These are phyloP conservation scores for Mycena sanguinolenta DNA, from an alignment of 768 basidiomycete species.

Conservation along the genomic window DNA sequence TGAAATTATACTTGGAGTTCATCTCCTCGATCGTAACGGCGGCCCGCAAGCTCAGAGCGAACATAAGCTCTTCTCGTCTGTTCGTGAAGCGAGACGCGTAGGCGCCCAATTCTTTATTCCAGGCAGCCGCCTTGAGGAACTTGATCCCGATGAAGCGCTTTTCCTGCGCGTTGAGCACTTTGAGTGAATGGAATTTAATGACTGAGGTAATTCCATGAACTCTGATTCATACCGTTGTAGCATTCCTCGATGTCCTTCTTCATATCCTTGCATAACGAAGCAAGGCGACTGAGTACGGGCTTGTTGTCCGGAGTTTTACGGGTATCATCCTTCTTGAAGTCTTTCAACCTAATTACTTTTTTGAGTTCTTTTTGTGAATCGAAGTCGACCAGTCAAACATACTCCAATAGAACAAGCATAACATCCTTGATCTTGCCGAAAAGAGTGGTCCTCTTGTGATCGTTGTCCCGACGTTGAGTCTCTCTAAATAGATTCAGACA, in stretches of 20 bases:
- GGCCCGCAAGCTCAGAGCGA: constrained; percentile 9
- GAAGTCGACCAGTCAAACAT: background rate
- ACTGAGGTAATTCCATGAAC: background rate
- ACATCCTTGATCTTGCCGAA: constrained; percentile 27
- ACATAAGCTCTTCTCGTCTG: constrained; percentile 14
- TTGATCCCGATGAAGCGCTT: constrained; percentile 20
- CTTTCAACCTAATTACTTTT: constrained; percentile 3
- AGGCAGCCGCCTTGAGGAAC: constrained; percentile 26
- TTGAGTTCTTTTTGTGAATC: background rate
- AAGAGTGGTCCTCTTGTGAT: constrained; percentile 11
- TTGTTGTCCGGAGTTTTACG: constrained; percentile 13
- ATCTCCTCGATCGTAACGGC: constrained; percentile 25
- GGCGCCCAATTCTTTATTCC: constrained; percentile 19
- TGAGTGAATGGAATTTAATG: background rate
- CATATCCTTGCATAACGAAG: constrained; percentile 19
- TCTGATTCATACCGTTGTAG: constrained; percentile 19
- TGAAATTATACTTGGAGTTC: constrained; percentile 8
- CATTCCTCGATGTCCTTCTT: constrained; percentile 26
- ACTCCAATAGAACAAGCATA: constrained; percentile 29
- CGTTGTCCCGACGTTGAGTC: constrained; percentile 20
- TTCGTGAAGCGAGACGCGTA: constrained; percentile 15
- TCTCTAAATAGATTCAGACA: constrained; percentile 10
- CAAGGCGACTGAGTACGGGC: constrained; percentile 18
- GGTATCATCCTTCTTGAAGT: constrained; percentile 15
- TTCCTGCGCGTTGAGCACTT: constrained; percentile 24